Base-by-base conservation (phyloP, 352 stramenopile species). In the Globisporangium emineosum region DNA sequence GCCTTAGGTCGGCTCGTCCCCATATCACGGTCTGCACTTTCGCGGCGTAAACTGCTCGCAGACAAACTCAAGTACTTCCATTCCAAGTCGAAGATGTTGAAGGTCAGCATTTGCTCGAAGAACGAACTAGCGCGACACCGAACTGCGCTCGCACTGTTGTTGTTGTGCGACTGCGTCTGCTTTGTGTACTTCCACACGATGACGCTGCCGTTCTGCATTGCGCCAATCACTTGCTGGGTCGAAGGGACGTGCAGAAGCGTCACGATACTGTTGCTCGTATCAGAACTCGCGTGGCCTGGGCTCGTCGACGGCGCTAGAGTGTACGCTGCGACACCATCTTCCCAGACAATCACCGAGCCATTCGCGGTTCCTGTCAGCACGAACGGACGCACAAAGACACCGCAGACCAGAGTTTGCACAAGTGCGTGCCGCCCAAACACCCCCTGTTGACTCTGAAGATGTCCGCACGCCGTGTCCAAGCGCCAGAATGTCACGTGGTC, bases 401-500 rank as follows among this genome's bases (percentile, higher is more conserved):
- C 80, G 30, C 81, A 90, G 3, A 79, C 21, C 23, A 78, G 70
- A 0, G 79, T 82, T 59, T 89, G 76, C 0, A 83, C 64, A 3
- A 88, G 58, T 9, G 83, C 81, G 51, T 89, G 79, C 10, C 80
- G 77, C 13, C 83, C 83, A 57, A 92, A 92, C 0, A 92, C 72
- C 0, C 83, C 81, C 57, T 78, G 74, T 30, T 90, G 79, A n/a
- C 68, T 73, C 25, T 62, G 65, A 0, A 90, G 51, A 30, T 87
- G 77, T 6, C 80, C 69, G 13, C 76, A 85, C 4, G 79, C 72
- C 7, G 71, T 63, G 21, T 83, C 76, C 2, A 90, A 65, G 17
- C 59, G 72, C 81, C 81, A 93, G 47, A 93, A 90, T 2, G 66
- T 87, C 9, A 88, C 64, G 50, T 93, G 83, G 42, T 90, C 71